Evolutionary conservation across 192 early-diverging fungal species (phyloP), one percentile per base, ranked within the genome.

Genomic region (Hyaloraphidium curvatum): DNA sequence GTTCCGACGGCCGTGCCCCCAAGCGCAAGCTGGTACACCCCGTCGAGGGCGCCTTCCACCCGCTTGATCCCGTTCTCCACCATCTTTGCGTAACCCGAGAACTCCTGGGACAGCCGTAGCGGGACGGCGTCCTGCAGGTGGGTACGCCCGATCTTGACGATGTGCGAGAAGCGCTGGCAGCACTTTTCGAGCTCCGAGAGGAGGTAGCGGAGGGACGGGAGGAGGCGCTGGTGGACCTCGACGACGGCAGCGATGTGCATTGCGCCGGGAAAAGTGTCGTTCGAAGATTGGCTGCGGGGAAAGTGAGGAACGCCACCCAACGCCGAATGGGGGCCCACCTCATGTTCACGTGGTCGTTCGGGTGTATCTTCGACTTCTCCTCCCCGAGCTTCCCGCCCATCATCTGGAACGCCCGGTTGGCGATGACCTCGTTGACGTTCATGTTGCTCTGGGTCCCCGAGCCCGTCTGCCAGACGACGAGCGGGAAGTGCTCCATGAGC

Each of bases 261-360:
- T 57, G 92, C 91, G 26, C 92, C 96, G 23, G 95, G 95, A 79
- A 99, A 98, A 50, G 52, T n/a, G n/a, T n/a, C n/a, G n/a, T n/a
- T n/a, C n/a, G n/a, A n/a, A n/a, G n/a, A n/a, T n/a, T n/a, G n/a
- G n/a, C n/a, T n/a, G n/a, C n/a, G n/a, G n/a, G n/a, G n/a, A n/a
- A n/a, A n/a, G n/a, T n/a, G n/a, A n/a, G n/a, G n/a, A n/a, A n/a
- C n/a, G n/a, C n/a, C n/a, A n/a, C n/a, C n/a, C n/a, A n/a, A n/a
- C n/a, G n/a, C n/a, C n/a, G n/a, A n/a, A n/a, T 98, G 40, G 89
- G 92, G 35, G 87, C 90, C 69, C 96, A 92, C 54, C 84, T 83
- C 78, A 89, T 93, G 78, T 99, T 99, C 62, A 96, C 92, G 54
- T 95, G 91, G 71, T 99, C 95, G 69, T 99, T 99, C 31, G 95